Evolutionary conservation across 148 eudicot species (phyloP).

Genomic region (Polygonum aviculare): DNA sequence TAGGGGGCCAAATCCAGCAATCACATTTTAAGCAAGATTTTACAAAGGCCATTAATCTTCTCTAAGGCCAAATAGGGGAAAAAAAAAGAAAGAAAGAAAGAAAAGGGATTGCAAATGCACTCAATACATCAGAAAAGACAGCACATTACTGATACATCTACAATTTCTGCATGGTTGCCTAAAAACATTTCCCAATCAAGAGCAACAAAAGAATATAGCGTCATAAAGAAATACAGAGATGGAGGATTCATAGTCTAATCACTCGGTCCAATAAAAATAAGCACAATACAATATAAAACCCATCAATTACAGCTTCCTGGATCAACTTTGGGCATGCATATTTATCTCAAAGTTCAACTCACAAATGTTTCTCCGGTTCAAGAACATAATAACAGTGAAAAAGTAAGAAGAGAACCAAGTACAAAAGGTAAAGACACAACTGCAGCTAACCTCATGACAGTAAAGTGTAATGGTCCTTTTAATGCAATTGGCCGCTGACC

Average conservation of each 20-base stretch:
- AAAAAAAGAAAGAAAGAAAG: neutral
- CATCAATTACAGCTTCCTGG: constrained; percentile 9
- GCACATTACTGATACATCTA: neutral
- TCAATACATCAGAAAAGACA: neutral
- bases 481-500: neutral
- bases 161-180: neutral
- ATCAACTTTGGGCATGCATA: neutral
- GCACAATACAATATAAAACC: neutral
- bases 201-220: neutral
- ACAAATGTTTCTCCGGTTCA: neutral
- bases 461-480: constrained; percentile 2
- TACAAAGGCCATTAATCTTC: neutral
- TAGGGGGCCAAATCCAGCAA: neutral
- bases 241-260: neutral
- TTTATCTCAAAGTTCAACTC: constrained; percentile 1
- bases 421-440: neutral
- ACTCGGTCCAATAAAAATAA: constrained; percentile 2
- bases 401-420: neutral
- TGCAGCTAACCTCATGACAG: constrained; percentile 7
- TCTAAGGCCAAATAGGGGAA: neutral
- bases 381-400: neutral
- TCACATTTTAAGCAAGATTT: neutral
- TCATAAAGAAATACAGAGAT: neutral
- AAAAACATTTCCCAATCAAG: neutral
- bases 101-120: neutral